Conservation (phyloP, 2,329 filamentous ascomycete genomes). For the Claviceps digitariae region DNA sequence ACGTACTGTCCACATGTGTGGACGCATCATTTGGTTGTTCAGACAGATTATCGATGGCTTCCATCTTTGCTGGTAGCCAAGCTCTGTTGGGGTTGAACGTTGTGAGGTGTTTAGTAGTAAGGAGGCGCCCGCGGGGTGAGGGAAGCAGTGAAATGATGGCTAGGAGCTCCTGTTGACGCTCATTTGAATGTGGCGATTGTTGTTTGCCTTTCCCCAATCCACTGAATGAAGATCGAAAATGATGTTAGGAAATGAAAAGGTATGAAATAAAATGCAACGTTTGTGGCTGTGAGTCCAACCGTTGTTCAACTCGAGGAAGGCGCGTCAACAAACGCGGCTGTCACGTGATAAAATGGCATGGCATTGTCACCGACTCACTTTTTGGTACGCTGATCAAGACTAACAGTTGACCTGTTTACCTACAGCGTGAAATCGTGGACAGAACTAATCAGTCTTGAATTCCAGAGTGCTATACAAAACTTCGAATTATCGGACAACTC, state of each 20-base stretch:
- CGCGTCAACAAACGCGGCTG: neutral
- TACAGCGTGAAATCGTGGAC: neutral
- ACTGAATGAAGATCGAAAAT: too few relatives aligned
- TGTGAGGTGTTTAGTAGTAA: neutral
- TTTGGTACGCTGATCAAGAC: neutral
- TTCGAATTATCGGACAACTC: conserved; percentile 43
- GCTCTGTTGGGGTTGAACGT: neutral
- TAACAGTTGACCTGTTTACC: neutral
- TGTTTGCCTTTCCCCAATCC: too few relatives aligned
- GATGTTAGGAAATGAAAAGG: neutral
- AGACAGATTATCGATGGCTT: too few relatives aligned
- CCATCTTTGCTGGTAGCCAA: neutral
- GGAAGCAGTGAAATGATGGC: neutral
- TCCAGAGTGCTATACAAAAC: neutral
- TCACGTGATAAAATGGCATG: neutral
- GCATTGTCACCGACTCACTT: neutral
- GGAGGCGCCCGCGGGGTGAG: neutral
- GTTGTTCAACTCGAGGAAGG: neutral
- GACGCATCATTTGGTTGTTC: neutral
- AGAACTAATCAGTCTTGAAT: neutral
- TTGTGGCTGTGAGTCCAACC: neutral
- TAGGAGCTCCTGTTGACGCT: neutral
- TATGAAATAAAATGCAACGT: neutral
- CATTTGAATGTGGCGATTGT: neutral
- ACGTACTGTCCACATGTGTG: neutral